Evolutionary conservation across 2,329 filamentous ascomycete genomes (phyloP).

Genomic region (Penicillium palitans): DNA sequence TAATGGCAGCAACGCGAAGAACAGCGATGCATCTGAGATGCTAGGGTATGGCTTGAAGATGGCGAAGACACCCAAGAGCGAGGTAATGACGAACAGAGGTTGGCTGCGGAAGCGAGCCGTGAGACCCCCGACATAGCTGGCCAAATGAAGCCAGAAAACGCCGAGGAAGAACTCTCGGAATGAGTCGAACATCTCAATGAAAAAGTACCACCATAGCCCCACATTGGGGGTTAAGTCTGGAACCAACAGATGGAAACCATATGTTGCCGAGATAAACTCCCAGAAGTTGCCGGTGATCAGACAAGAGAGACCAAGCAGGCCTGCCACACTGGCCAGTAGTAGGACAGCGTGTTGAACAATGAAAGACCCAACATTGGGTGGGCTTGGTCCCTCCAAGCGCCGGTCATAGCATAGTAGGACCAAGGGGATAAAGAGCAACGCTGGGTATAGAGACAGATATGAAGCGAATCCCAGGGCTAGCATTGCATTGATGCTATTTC

Average conservation of each 20-base stretch:
- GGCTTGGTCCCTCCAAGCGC: constrained; percentile 41
- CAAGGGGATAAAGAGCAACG: constrained; percentile 80
- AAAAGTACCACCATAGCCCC: constrained; percentile 99
- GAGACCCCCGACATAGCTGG: constrained; percentile 83
- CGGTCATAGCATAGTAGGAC: constrained; percentile 77
- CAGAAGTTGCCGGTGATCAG: constrained; percentile 74
- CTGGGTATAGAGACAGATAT: constrained; percentile 89
- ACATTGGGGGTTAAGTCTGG: constrained; percentile 93
- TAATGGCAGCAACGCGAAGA: constrained; percentile 76
- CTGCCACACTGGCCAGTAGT: constrained; percentile 57
- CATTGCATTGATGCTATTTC: constrained; percentile 72
- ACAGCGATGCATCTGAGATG: constrained; percentile 84
- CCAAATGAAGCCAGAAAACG: constrained; percentile 95
- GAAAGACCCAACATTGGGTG: constrained; percentile 50
- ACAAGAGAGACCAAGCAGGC: constrained; percentile 70
- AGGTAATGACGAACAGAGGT: constrained; percentile 79
- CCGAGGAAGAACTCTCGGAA: constrained; percentile 96
- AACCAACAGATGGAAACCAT: constrained; percentile 86
- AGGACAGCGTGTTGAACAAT: constrained; percentile 54
- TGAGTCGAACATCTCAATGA: constrained; percentile 98
- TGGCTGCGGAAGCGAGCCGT: constrained; percentile 80
- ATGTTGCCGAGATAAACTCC: constrained; percentile 85
- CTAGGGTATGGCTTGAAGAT: constrained; percentile 98
- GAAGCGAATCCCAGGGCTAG: constrained; percentile 82
- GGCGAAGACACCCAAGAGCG: constrained; percentile 84